Evolutionary conservation across 2,329 filamentous ascomycete genomes (phyloP).

Genomic region (Beauveria asiatica): DNA sequence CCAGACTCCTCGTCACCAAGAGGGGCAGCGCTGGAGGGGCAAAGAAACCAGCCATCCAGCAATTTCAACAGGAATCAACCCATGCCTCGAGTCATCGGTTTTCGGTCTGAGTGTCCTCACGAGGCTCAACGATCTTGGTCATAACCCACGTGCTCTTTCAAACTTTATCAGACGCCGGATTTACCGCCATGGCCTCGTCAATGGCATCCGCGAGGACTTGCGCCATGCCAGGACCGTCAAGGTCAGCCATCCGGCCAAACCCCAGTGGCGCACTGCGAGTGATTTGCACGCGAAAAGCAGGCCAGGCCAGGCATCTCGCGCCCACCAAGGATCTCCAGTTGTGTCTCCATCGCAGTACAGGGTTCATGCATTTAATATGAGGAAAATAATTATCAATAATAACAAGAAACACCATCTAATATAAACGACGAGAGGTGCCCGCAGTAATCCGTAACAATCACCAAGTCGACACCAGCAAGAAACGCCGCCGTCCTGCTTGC

Average conservation of each 20-base stretch:
- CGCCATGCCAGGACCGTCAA: background rate
- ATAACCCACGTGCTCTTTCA: background rate
- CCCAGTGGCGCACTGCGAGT: constrained; percentile 1
- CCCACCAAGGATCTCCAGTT: background rate
- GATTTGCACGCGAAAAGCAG: background rate
- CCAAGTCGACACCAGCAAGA: background rate
- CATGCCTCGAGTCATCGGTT: background rate
- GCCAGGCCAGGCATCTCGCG: background rate
- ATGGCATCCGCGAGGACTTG: background rate
- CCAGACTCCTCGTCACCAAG: background rate
- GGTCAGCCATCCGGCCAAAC: background rate
- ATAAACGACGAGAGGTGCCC: background rate
- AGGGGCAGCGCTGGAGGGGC: background rate
- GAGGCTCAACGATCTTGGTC: background rate
- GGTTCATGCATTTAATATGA: background rate
- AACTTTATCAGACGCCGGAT: background rate
- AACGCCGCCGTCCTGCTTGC: background rate
- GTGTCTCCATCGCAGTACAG: constrained; percentile 1
- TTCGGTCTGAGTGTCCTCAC: background rate
- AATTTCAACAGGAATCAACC: background rate
- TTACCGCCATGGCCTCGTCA: background rate
- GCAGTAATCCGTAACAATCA: constrained; percentile 4
- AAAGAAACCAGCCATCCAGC: background rate
- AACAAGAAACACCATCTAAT: background rate
- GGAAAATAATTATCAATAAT: background rate